Percentiles rank a stretch among this genome's conserved stretches.
Conservation (phyloP, 371 early-diverging fungal genomes). For the Rhizopus sp. region DNA sequence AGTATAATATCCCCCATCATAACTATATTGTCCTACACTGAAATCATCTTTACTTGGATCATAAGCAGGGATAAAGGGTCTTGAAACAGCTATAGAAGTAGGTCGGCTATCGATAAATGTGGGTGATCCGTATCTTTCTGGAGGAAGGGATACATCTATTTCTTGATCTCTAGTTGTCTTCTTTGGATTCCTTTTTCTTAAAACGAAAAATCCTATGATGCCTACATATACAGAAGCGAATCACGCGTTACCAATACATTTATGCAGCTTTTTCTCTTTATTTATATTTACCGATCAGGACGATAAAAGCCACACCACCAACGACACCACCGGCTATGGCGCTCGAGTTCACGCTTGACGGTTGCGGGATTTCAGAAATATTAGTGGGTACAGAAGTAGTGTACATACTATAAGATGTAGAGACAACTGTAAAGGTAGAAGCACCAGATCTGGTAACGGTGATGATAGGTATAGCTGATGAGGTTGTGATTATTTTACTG, state of each 20-base stretch:
- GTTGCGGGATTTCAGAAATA: background rate
- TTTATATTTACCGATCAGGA: constrained; percentile 7
- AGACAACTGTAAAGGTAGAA: constrained; percentile 12
- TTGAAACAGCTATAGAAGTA: background rate
- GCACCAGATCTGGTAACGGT: constrained; percentile 18
- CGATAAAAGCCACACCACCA: constrained; percentile 19
- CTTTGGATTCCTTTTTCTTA: too few relatives aligned
- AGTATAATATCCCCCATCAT: background rate
- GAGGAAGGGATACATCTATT: too few relatives aligned
- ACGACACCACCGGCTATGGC: constrained; percentile 29
- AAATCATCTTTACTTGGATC: background rate
- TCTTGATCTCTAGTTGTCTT: too few relatives aligned
- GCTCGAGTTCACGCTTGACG: constrained; percentile 4
- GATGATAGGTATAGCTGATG: constrained; percentile 16
- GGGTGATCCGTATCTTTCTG: background rate
- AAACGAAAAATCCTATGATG: too few relatives aligned
- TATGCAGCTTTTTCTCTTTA: too few relatives aligned
- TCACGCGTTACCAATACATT: too few relatives aligned
- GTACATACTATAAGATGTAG: constrained; percentile 20
- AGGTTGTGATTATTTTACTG: background rate
- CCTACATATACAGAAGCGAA: too few relatives aligned
- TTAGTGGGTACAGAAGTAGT: background rate
- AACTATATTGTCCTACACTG: constrained; percentile 2
- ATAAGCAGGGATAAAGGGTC: too few relatives aligned
- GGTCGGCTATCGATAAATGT: too few relatives aligned